Conservation (phyloP, 106 monocot genomes). For the Narthecium ossifragum region DNA sequence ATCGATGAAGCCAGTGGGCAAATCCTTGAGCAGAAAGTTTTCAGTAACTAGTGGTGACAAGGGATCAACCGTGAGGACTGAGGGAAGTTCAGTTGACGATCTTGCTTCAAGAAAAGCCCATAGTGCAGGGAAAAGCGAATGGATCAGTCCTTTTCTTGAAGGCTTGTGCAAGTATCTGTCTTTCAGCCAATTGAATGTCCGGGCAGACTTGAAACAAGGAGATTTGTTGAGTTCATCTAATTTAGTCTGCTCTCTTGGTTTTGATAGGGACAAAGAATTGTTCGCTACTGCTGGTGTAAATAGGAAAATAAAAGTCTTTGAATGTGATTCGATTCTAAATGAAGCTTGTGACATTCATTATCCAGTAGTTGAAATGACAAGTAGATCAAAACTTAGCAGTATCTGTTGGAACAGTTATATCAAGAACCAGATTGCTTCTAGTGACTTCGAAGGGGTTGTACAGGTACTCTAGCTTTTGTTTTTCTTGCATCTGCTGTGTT, state of each 20-base stretch:
- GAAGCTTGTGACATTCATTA: conserved; percentile 80
- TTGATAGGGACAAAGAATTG: conserved; percentile 79
- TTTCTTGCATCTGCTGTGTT: not conserved
- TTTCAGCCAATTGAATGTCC: conserved; percentile 70
- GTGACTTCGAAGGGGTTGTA: conserved; percentile 92
- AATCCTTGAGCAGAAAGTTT: conserved; percentile 6
- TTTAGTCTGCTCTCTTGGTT: conserved; percentile 80
- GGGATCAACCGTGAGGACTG: conserved; percentile 33
- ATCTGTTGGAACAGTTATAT: conserved; percentile 92
- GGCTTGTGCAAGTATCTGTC: conserved; percentile 71
- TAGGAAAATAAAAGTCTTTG: conserved; percentile 87
- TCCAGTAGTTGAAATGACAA: conserved; percentile 83
- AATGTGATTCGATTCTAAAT: conserved; percentile 66
- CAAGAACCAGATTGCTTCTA: conserved; percentile 96
- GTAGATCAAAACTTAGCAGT: conserved; percentile 72
- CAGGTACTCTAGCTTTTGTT: conserved; percentile 41
- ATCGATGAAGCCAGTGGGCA: conserved; percentile 11
- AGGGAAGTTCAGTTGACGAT: conserved; percentile 56
- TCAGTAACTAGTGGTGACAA: conserved; percentile 10
- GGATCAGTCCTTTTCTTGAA: conserved; percentile 84
- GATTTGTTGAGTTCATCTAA: conserved; percentile 71
- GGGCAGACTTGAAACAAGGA: conserved; percentile 65
- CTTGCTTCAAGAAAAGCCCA: conserved; percentile 14
- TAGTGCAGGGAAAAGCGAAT: conserved; percentile 23
- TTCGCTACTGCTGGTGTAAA: conserved; percentile 95